Base-by-base conservation (phyloP, 805 yeast species). In the Nematodospora valgi region DNA sequence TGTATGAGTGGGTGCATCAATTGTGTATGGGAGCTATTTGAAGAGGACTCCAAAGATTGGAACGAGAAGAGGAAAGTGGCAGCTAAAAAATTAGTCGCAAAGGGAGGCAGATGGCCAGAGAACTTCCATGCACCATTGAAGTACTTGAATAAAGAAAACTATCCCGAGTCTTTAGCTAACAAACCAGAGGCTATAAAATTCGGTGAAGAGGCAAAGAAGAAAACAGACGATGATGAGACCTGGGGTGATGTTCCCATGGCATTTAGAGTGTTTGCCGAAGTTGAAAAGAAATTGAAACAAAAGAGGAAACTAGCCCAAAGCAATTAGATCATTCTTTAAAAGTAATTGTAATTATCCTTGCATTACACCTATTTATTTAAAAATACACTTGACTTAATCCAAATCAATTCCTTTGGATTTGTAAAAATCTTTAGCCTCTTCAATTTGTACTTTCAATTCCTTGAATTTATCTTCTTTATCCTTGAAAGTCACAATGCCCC, bases 1-100 rank as follows among this genome's bases (percentile, higher is more conserved):
- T 91, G 98, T 59, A 88, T 88, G 95, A 81, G 93, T 39, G 98
- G 98, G 1, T 91, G 98, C 58, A 80, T 86, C 20, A 88, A 91
- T 59, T 91, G 98, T 58, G 98, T 91, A 2, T 93, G 98, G 98
- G 96, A 89, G 49, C 63, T 86, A 36, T 91, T 78, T 55, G 81
- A 83, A 45, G 97, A 91, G 35, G 98, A 93, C 54, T 51, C 89
- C 32, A 80, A 78, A 43, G 86, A 86, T 22, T 93, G 96, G 96
- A 77, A 79, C 49, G 53, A 43, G 1, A 59, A 68, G 49, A 65
- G 95, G 13, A 60, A 59, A 24, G 55, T 68, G 37, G 96, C 96
- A 0, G 83, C 72, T 0, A 30, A 45, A 5, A 49, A 46, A 11
- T 52, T 76, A 32, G 46, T 39, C 20, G 41, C 50, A 4, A 62